Evolutionary conservation across 2,329 filamentous ascomycete species (phyloP).

Genomic region (Xylariales sp.): DNA sequence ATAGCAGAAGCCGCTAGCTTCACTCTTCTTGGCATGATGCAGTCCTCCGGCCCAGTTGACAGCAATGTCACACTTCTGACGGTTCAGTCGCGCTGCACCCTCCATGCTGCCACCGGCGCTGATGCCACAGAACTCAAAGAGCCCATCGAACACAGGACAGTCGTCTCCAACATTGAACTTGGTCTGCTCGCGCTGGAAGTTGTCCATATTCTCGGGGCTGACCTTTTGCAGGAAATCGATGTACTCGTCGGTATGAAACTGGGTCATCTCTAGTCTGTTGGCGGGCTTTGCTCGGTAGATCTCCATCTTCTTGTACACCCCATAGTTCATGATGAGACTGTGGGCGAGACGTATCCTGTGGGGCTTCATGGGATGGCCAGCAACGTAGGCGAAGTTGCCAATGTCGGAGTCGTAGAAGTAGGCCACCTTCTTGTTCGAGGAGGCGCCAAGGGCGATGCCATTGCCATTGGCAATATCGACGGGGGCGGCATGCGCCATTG

Average conservation of each 20-base stretch:
- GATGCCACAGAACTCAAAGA: constrained; percentile 95
- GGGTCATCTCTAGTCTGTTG: constrained; percentile 81
- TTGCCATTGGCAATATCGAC: constrained; percentile 51
- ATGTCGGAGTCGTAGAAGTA: constrained; percentile 99
- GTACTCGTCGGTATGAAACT: constrained; percentile 94
- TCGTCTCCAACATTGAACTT: constrained; percentile 96
- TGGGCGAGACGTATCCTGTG: constrained; percentile 94
- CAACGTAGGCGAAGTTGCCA: constrained; percentile 96
- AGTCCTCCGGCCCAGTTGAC: constrained; percentile 98
- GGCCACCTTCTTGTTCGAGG: constrained; percentile 71
- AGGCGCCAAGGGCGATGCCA: constrained; percentile 42
- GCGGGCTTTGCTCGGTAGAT: constrained; percentile 87
- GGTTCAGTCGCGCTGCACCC: constrained; percentile 83
- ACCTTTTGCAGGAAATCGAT: constrained; percentile 93
- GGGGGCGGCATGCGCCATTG: constrained; percentile 46
- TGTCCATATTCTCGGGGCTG: constrained; percentile 97
- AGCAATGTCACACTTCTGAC: constrained; percentile 90
- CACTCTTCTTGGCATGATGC: constrained; percentile 95
- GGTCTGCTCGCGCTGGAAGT: constrained; percentile 81
- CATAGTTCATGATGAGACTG: constrained; percentile 93
- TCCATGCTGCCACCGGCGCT: constrained; percentile 94
- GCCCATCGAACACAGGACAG: constrained; percentile 93
- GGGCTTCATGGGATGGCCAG: constrained; percentile 97
- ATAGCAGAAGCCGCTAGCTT: constrained; percentile 97
- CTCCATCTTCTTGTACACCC: constrained; percentile 94